Percentiles rank a stretch among this genome's conserved stretches.
Evolutionary conservation across 169 alveolate genomes (phyloP).

Genomic region (Plasmodium malariae): DNA sequence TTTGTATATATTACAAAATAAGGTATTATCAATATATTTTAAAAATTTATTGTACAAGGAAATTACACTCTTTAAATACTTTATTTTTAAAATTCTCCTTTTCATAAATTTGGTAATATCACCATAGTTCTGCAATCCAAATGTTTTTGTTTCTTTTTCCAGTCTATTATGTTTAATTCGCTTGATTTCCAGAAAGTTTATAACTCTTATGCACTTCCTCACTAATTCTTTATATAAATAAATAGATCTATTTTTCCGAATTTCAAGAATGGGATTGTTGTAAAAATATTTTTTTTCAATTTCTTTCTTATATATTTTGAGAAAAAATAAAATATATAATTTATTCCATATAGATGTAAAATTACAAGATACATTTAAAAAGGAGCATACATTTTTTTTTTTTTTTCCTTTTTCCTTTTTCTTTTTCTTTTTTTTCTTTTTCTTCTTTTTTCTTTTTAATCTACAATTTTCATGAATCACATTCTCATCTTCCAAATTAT

Average conservation of each 20-base stretch:
- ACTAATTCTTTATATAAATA: not conserved
- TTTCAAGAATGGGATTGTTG: conserved; percentile 7
- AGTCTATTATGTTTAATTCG: conserved; percentile 1
- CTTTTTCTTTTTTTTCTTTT: not conserved
- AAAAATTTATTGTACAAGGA: conserved; percentile 9
- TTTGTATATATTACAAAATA: conserved; percentile 7
- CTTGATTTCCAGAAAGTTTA: conserved; percentile 7
- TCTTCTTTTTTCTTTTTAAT: not conserved
- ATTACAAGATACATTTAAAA: not conserved
- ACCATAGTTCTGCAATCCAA: not conserved
- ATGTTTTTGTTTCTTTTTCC: not conserved
- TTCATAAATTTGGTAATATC: conserved; percentile 21
- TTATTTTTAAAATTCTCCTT: conserved; percentile 10
- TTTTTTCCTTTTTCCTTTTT: not conserved
- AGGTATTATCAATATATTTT: not conserved
- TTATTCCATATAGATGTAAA: not conserved
- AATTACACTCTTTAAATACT: conserved; percentile 3
- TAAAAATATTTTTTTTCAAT: not conserved
- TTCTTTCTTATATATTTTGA: conserved; percentile 5
- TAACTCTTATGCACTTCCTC: conserved; percentile 1
- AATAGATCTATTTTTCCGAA: conserved; percentile 3
- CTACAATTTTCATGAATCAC: no score
- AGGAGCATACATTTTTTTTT: not conserved
- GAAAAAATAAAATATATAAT: not conserved
- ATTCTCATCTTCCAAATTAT: not conserved